phyloP scores from a whole-genome alignment of 306 rosid genomes.

The Betula pendula region DNA sequence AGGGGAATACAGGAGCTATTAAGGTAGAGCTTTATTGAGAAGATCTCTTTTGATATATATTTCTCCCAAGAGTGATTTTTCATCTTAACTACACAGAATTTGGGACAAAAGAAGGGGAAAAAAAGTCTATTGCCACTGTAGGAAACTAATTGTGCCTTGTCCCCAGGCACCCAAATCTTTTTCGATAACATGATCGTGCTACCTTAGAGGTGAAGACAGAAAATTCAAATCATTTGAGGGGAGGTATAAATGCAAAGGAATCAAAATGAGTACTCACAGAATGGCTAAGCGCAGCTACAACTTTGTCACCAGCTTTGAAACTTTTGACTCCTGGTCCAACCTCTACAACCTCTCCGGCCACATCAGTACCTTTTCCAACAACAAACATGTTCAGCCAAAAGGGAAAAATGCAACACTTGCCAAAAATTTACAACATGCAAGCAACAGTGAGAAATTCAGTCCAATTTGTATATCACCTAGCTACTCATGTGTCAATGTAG shows the following conservation, averaged over 20 bases:
- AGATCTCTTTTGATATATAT: background rate
- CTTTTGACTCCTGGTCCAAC: constrained; percentile 60
- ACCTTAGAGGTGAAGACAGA: background rate
- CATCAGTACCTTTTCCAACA: constrained; percentile 56
- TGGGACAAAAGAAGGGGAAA: background rate
- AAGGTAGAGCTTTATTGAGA: background rate
- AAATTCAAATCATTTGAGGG: background rate
- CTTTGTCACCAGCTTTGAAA: constrained; percentile 71
- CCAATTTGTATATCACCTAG: background rate
- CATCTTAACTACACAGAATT: background rate
- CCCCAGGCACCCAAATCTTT: background rate
- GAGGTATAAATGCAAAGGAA: background rate
- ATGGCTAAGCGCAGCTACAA: constrained; percentile 35
- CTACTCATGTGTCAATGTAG: background rate
- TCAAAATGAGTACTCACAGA: constrained; percentile 38
- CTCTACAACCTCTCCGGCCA: constrained; percentile 66
- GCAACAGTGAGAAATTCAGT: background rate
- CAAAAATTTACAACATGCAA: constrained; percentile 12
- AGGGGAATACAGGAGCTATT: background rate
- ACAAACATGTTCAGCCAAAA: constrained; percentile 9
- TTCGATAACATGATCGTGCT: background rate
- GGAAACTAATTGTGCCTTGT: background rate
- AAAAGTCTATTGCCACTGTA: background rate
- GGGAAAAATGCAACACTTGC: background rate
- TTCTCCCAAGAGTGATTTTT: background rate